Percentiles rank a stretch among this genome's conserved stretches.
These are phyloP conservation scores for Trypanosoma avium DNA, from an alignment of 208 protist species.

Conservation along the genomic window DNA sequence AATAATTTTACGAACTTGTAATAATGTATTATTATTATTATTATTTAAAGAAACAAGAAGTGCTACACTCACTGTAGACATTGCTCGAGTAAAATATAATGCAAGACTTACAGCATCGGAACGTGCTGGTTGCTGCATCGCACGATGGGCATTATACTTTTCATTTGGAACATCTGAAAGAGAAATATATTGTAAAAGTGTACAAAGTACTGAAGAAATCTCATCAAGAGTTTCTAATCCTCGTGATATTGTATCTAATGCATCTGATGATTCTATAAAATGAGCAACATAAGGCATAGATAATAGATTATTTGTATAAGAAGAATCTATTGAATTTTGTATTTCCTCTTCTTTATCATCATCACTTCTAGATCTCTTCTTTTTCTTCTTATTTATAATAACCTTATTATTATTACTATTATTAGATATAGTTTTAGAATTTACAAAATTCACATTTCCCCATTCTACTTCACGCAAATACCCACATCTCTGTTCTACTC, in stretches of 20 bases:
- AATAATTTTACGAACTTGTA: conserved; percentile 12
- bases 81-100: conserved; percentile 59
- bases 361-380: not conserved
- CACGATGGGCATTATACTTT: conserved; percentile 70
- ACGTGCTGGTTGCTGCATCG: conserved; percentile 61
- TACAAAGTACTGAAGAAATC: conserved; percentile 2
- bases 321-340: too few species aligned
- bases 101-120: conserved; percentile 64
- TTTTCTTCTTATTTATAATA: conserved; percentile 10
- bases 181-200: conserved; percentile 52
- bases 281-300: conserved; percentile 18
- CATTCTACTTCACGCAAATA: conserved; percentile 51
- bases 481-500: conserved; percentile 51
- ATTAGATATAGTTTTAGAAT: not conserved
- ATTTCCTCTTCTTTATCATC: conserved; percentile 7
- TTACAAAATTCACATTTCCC: not conserved
- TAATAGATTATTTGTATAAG: not conserved
- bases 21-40: too few species aligned
- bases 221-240: conserved; percentile 13
- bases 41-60: conserved; percentile 20
- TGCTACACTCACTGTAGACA: conserved; percentile 36
- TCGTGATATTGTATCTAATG: conserved; percentile 5
- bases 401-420: not conserved
- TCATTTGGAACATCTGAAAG: conserved; percentile 81
- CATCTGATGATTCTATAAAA: not conserved